Percentiles rank a stretch among this genome's conserved stretches.
These are phyloP conservation scores for Clonostachys rosea DNA, from an alignment of 2,329 filamentous ascomycete genomes.

Conservation along the genomic window DNA sequence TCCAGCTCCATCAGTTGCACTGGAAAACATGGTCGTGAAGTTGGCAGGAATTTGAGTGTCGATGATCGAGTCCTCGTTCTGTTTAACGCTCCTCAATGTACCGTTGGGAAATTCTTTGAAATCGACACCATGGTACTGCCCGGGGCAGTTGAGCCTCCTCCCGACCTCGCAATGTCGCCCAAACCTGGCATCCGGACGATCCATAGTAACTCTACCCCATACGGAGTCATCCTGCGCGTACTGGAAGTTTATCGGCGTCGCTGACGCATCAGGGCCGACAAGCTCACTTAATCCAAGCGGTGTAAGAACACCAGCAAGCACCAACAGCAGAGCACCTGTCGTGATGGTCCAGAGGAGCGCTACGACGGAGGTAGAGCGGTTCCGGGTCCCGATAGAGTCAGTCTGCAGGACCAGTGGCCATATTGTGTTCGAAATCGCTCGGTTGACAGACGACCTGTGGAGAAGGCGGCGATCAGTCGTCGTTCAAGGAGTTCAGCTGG, in stretches of 20 bases:
- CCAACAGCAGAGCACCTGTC: neutral
- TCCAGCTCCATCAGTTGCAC: slow-evolving; percentile 17
- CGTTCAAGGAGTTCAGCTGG: neutral
- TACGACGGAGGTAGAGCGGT: neutral
- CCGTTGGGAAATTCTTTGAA: neutral
- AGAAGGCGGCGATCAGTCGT: neutral
- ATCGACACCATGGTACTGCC: neutral
- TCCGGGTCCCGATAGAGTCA: no score
- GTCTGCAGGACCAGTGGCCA: no score
- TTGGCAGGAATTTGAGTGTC: slow-evolving; percentile 20
- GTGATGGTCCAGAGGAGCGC: neutral
- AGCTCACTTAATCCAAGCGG: neutral
- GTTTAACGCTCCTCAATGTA: no score
- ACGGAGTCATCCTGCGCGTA: neutral
- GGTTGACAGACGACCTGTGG: neutral
- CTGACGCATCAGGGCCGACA: neutral
- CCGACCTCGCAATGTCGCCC: neutral
- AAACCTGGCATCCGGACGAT: neutral
- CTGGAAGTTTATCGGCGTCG: neutral
- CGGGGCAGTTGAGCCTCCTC: neutral
- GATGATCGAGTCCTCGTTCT: slow-evolving; percentile 3
- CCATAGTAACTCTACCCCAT: neutral
- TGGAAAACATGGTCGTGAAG: slow-evolving; percentile 26
- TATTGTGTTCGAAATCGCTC: neutral
- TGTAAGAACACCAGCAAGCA: neutral